Percentiles rank a stretch among this genome's conserved stretches.
phyloP scores from a whole-genome alignment of 495 filamentous ascomycete species.

The Pseudomonodictys pantanalensis region DNA sequence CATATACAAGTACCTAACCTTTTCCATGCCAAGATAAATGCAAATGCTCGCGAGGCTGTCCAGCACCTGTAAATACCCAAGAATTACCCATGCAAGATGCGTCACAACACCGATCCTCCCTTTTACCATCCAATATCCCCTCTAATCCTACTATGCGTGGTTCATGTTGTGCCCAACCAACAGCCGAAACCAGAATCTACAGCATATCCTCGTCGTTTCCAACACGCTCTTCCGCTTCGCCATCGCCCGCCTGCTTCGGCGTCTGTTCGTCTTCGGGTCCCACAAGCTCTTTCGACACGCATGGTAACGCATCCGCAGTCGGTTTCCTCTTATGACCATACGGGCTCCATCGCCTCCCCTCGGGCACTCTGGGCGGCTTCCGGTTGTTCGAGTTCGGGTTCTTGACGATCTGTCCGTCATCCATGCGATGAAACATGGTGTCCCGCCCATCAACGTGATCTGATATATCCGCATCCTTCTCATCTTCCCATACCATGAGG shows the following conservation, averaged over 20 bases:
- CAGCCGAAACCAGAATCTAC: no score
- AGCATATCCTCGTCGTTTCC: conserved; percentile 27
- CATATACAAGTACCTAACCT: no score
- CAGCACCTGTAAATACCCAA: no score
- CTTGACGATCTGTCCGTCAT: conserved; percentile 32
- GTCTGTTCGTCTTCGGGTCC: not conserved
- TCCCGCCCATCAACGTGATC: conserved; percentile 32
- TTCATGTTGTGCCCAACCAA: no score
- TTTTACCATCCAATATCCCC: no score
- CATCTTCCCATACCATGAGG: conserved; percentile 37
- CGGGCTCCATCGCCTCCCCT: conserved; percentile 25
- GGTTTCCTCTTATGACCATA: conserved; percentile 22
- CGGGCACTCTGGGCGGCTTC: conserved; percentile 6
- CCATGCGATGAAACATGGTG: conserved; percentile 31
- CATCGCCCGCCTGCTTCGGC: not conserved
- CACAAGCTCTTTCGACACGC: conserved; percentile 13
- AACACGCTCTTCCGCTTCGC: not conserved
- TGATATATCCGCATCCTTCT: conserved; percentile 33
- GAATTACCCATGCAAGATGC: no score
- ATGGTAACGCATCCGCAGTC: not conserved
- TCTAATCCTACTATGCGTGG: no score
- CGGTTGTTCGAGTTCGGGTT: conserved; percentile 28
- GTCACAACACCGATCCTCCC: no score
- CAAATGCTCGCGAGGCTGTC: no score
- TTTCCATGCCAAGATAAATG: no score